A percentile compares a stretch with the other conserved stretches of the same genome.
Evolutionary conservation across 2,329 filamentous ascomycete genomes (phyloP).

Genomic region (Leptographium wingfieldii): DNA sequence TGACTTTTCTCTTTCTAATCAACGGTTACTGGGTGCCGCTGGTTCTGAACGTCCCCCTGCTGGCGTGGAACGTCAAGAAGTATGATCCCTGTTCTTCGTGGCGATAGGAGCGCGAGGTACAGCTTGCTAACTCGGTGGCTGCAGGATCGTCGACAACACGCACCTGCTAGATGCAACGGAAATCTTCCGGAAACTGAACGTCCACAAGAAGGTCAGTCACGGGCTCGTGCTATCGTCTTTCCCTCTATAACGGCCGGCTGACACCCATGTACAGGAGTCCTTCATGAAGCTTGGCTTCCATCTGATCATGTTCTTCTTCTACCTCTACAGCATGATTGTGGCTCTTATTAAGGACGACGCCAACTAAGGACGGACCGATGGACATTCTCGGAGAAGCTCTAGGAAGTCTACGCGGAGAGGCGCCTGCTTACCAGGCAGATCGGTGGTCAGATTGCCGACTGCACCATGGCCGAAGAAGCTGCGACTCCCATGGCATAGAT

Average conservation of each 20-base stretch:
- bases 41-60: constrained; percentile 78
- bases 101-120: no score
- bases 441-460: not conserved
- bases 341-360: constrained; percentile 93
- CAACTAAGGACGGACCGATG: constrained; percentile 36
- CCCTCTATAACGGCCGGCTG: not conserved
- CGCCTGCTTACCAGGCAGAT: not conserved
- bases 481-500: not conserved
- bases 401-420: not conserved
- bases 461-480: not conserved
- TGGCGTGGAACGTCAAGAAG: constrained; percentile 97
- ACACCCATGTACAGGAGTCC: constrained; percentile 56
- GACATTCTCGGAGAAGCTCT: not conserved
- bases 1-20: constrained; percentile 92
- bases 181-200: constrained; percentile 97
- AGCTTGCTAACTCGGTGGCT: not conserved
- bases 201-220: constrained; percentile 80
- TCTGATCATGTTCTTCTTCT: constrained; percentile 99
- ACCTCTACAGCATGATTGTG: constrained; percentile 97
- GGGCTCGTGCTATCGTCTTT: not conserved
- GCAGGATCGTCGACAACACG: constrained; percentile 90
- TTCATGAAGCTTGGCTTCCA: constrained; percentile 99
- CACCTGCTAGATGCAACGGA: constrained; percentile 95
- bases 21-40: constrained; percentile 98
- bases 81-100: constrained; percentile 34